Evolutionary conservation across 345 rosid genomes (phyloP), one percentile per base, ranked within the genome.

Genomic region (Rhodamnia rubescens): DNA sequence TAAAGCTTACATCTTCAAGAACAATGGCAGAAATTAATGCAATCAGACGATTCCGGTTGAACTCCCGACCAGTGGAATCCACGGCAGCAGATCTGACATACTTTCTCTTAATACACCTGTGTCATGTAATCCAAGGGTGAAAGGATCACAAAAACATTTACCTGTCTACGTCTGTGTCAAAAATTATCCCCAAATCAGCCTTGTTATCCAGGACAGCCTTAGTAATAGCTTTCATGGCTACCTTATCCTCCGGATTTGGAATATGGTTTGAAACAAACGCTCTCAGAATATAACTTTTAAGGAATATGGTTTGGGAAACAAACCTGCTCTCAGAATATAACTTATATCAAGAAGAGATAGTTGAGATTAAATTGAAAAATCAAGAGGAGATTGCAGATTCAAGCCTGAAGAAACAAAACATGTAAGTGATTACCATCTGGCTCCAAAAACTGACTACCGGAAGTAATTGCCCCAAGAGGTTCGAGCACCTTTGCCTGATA

Each of bases 111-210:
- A 44, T 36, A 22, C 75, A 74, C 11, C 55, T 56, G 8, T 81
- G 11, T 85, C 84, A 49, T 52, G 84, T n/a, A 59, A 40, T 57
- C 44, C 29, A 52, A 80, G 57, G 10, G 53, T 75, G 85, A 27
- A 87, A 42, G 59, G 22, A 61, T 58, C 85, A 87, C 6, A 49
- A 84, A 36, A 54, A 82, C 26, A 18, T 84, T 52, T 87, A 97
- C 99, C 99, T 94, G 91, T 95, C 99, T 85, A 97, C 99, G 87
- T 97, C 99, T 80, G 99, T 96, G 88, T 97, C 99, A 91, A 97
- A 97, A 90, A 96, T 97, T 90, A 97, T 97, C 81, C 99, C 99
- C 82, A 97, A 84, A 88, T 97, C 98, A 85, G 99, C 98, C 88
- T 94, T 96, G 91, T 93, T 97, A 84, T 92, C 90, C 85, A 95